phyloP scores from a whole-genome alignment of 2,329 filamentous ascomycete genomes.

The Exserohilum rostratum region DNA sequence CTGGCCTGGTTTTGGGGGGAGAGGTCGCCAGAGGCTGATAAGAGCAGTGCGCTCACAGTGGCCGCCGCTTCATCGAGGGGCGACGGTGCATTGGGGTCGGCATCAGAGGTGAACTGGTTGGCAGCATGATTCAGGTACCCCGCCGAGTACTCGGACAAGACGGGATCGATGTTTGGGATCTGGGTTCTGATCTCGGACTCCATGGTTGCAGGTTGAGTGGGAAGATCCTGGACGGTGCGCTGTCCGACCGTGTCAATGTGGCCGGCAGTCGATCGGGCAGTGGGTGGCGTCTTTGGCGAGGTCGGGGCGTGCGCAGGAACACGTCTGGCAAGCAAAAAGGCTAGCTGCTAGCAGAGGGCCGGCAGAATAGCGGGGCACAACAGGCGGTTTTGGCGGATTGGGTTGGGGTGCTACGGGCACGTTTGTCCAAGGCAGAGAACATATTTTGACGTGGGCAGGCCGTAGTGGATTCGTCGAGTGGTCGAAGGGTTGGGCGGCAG shows the following conservation, averaged over 20 bases:
- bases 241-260: constrained; percentile 26
- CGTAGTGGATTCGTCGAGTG: constrained; percentile 25
- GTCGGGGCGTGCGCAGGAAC: constrained; percentile 19
- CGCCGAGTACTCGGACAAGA: constrained; percentile 89
- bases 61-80: constrained; percentile 84
- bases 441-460: constrained; percentile 28
- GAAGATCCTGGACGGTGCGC: constrained; percentile 17
- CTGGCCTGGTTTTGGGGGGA: constrained; percentile 73
- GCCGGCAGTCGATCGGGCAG: constrained; percentile 18
- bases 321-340: constrained; percentile 16
- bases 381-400: constrained; percentile 26
- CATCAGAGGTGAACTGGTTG: constrained; percentile 76
- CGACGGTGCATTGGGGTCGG: constrained; percentile 70
- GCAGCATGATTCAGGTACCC: constrained; percentile 95
- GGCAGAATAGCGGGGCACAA: constrained; percentile 23
- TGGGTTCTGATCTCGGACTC: constrained; percentile 85
- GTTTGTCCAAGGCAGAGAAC: constrained; percentile 18
- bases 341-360: constrained; percentile 4
- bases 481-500: constrained; percentile 19
- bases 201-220: constrained; percentile 60
- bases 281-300: constrained; percentile 31
- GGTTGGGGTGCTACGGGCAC: constrained; percentile 24
- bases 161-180: constrained; percentile 84
- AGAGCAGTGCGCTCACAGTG: constrained; percentile 82
- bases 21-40: constrained; percentile 89